Conservation (phyloP, 495 filamentous ascomycete genomes). For the Xylaria scruposa region DNA sequence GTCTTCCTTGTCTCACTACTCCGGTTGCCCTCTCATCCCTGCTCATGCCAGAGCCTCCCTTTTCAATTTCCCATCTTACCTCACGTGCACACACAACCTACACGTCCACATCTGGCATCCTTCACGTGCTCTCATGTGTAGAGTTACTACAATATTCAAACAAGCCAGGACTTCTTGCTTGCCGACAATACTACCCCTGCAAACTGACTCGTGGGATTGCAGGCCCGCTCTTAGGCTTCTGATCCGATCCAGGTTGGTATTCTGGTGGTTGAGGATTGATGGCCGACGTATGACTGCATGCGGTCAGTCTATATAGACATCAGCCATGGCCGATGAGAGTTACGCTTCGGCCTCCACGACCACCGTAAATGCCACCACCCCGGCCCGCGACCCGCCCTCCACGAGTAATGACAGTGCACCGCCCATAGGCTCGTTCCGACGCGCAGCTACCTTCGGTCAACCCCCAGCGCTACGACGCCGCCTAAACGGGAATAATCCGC, state of each 20-base stretch:
- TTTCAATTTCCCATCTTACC: not conserved
- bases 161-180: not conserved
- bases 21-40: slow-evolving; percentile 10
- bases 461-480: slow-evolving; percentile 33
- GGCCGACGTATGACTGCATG: slow-evolving; percentile 28
- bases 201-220: not conserved
- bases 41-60: slow-evolving; percentile 4
- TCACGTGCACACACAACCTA: not conserved
- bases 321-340: slow-evolving; percentile 38
- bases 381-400: slow-evolving; percentile 1
- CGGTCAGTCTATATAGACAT: slow-evolving; percentile 13
- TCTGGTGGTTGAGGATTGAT: not conserved
- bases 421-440: slow-evolving; percentile 40
- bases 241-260: not conserved
- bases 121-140: slow-evolving; percentile 14
- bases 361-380: slow-evolving; percentile 26
- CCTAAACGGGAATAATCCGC: slow-evolving; percentile 23
- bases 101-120: not conserved
- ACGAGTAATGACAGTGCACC: slow-evolving; percentile 16
- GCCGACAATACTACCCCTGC: not conserved
- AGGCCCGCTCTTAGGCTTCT: not conserved
- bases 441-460: slow-evolving; percentile 46
- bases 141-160: not conserved
- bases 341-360: slow-evolving; percentile 32
- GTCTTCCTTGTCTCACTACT: not conserved